Conservation (phyloP, 345 rosid species). For the Laguncularia racemosa region DNA sequence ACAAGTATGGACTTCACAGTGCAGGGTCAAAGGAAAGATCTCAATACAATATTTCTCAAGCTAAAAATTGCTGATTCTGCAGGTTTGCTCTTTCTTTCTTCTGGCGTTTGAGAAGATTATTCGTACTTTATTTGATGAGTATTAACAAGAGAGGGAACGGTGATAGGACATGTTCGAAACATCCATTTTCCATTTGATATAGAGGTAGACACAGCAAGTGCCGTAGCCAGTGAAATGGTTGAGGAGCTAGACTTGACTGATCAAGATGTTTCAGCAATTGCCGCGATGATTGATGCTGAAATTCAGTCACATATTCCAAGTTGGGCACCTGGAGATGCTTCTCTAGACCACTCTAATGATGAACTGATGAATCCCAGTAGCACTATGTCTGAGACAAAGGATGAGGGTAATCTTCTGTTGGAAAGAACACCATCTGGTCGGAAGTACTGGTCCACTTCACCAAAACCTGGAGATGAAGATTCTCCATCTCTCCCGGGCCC, state of each 20-base stretch:
- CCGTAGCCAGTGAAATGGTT: constrained; percentile 95
- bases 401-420: constrained; percentile 30
- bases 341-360: constrained; percentile 8
- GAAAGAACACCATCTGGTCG: constrained; percentile 85
- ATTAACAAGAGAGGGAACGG: background rate
- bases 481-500: constrained; percentile 29
- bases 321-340: constrained; percentile 43
- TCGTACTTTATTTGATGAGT: too few relatives aligned
- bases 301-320: constrained; percentile 62
- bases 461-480: constrained; percentile 32
- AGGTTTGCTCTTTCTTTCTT: constrained; percentile 40
- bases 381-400: constrained; percentile 14
- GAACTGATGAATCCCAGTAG: constrained; percentile 17
- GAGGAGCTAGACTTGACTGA: constrained; percentile 83
- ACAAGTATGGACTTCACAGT: constrained; percentile 50
- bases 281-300: constrained; percentile 71
- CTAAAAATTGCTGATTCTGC: constrained; percentile 73
- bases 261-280: constrained; percentile 74
- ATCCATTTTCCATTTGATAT: constrained; percentile 94
- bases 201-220: constrained; percentile 75
- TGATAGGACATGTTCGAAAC: constrained; percentile 67
- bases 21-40: constrained; percentile 77
- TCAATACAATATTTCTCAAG: constrained; percentile 74
- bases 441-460: constrained; percentile 78
- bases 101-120: too few relatives aligned